phyloP scores from a whole-genome alignment of 2,329 filamentous ascomycete species.

The Fusarium kyushuense region DNA sequence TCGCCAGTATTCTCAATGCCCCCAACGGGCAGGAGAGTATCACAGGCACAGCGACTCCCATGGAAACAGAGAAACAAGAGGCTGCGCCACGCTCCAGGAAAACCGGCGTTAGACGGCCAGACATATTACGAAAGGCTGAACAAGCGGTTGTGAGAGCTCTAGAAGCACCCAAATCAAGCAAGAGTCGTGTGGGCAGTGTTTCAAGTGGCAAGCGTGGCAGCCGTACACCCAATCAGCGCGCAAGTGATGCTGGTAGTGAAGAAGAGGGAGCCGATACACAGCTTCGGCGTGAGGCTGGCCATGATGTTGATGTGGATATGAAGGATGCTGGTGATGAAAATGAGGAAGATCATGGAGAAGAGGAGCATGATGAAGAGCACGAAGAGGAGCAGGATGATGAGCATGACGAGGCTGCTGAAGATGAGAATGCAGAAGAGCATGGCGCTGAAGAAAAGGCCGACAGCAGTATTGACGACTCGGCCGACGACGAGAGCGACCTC shows the following conservation, averaged over 20 bases:
- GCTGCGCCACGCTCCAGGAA: slow-evolving; percentile 56
- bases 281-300: slow-evolving; percentile 52
- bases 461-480: slow-evolving; percentile 71
- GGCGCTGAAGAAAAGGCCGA: slow-evolving; percentile 51
- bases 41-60: slow-evolving; percentile 52
- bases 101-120: slow-evolving; percentile 64
- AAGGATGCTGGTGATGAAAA: slow-evolving; percentile 55
- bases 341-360: slow-evolving; percentile 47
- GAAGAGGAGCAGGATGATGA: slow-evolving; percentile 47
- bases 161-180: slow-evolving; percentile 62
- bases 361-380: slow-evolving; percentile 46
- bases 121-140: slow-evolving; percentile 72
- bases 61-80: slow-evolving; percentile 58
- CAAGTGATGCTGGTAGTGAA: slow-evolving; percentile 56
- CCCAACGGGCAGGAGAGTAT: slow-evolving; percentile 55
- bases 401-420: slow-evolving; percentile 47
- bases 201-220: slow-evolving; percentile 63
- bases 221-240: slow-evolving; percentile 53
- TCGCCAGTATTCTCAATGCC: slow-evolving; percentile 59
- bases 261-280: slow-evolving; percentile 58
- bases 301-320: slow-evolving; percentile 57
- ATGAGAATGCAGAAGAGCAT: slow-evolving; percentile 54
- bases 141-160: slow-evolving; percentile 65
- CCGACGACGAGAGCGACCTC: slow-evolving; percentile 76
- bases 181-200: slow-evolving; percentile 64